Base-by-base conservation (phyloP, 2,329 filamentous ascomycete genomes). In the Neodidymelliopsis sp. region DNA sequence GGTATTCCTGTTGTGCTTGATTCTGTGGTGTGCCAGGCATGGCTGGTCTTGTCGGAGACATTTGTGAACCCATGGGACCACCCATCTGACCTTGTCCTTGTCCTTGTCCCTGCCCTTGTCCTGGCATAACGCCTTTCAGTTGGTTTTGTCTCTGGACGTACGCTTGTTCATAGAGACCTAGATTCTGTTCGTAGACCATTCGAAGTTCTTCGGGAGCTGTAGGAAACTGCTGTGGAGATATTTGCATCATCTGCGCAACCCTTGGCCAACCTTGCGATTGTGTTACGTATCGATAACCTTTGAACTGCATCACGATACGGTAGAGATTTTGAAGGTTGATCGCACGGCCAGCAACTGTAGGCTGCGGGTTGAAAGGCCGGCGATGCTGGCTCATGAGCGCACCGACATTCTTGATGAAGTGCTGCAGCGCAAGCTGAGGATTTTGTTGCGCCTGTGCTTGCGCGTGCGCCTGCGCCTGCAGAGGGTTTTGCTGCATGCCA, bases 271-370 rank as follows among this genome's bases (percentile, higher is more conserved):
- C 79, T 56, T 90, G 89, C 18, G 79, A 78, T 18, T 82, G 81
- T 0, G 84, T 87, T 3, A 95, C 84, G 52, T 81, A 84, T 60
- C 88, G 89, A 46, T 88, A 94, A 4, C 91, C 91, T 18, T 89
- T 90, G 57, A 83, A 80, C 62, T 89, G 92, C 59, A 87, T 82
- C 2, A 96, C 89, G 0, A 84, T 79, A 53, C 87, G 84, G 70
- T 95, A 97, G 3, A 97, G 78, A 53, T 86, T 82, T 65, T 90
- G 83, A 10, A 97, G 75, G 61, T 88, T 87, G 27, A 97, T 79
- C 0, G 82, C 83, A 9, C 90, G 85, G 42, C 91, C 89, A 42
- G 84, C 86, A 18, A 96, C 82, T 16, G 84, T 76, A 0, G 92
- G 92, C 54, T 86, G 88, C 1, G 82, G 77, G 35, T 96, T 91